Evolutionary conservation across 192 early-diverging fungal species (phyloP), one percentile per base, ranked within the genome.

Genomic region (Coemansia sp.): DNA sequence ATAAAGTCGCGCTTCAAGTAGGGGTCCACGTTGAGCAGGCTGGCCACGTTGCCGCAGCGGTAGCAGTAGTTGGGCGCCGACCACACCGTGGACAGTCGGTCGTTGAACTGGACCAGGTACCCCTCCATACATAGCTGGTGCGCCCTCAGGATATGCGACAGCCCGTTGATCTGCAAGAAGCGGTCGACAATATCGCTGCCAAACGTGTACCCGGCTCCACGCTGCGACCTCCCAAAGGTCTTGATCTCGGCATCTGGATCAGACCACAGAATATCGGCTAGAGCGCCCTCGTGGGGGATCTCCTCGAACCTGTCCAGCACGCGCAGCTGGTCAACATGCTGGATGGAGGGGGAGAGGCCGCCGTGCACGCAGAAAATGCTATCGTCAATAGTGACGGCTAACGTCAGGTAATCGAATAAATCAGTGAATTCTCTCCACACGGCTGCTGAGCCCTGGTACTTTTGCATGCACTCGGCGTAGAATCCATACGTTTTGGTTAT

Each of bases 51-150:
- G 39, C 94, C 95, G 69, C 96, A 99, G 26, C 96, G 87, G 79
- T 98, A 98, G 73, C 96, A 99, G 79, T 99, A 99, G 68, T 98
- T 96, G 50, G 95, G 95, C 12, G 95, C 96, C 37, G 91, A 93
- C 97, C 97, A 97, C 20, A 91, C 89, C 8, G 97, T 99, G 7
- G 97, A 95, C 59, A 99, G 84, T 62, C 94, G 93, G 61, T 97
- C 91, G 64, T 99, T 82, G 41, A 82, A 82, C 59, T 68, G 70
- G 25, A 82, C 74, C 69, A 73, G 35, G 85, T 92, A 99, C 13
- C 97, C 95, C 73, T 99, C 97, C 82, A 97, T 95, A 20, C 96
- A 95, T 52, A 99, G 86, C 71, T 99, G 97, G 83, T 99, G 97
- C 3, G 97, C 97, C 21, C 97, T 85, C 18, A 95, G 92, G 66